Evolutionary conservation across 306 rosid genomes (phyloP), one percentile per base, ranked within the genome.

Genomic region (Rosa multiflora): DNA sequence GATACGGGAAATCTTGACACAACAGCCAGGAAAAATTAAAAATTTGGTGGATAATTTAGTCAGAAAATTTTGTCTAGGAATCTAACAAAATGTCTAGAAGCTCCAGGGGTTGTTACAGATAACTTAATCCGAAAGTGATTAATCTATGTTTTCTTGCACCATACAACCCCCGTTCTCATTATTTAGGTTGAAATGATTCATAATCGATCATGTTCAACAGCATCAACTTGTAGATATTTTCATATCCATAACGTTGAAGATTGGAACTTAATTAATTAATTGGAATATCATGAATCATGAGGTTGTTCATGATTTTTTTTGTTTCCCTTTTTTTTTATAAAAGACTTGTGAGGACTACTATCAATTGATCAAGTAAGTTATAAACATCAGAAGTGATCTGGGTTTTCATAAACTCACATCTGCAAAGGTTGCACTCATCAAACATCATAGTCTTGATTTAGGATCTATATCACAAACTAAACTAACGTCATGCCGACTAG

Each of bases 401-500:
- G 67, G 67, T 26, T 23, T 26, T 61, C 39, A 61, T 21, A 26
- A n/a, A 8, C 29, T 61, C 67, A 12, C 67, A 62, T 11, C 62
- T 56, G 62, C 62, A 58, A 8, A 58, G 64, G 32, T 21, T 8
- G 32, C 64, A 21, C 5, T 61, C 18, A 23, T 61, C 67, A 61
- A 61, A 29, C 67, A 26, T 26, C 40, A 11, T 2, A 58, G 32
- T 21, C 64, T 53, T 53, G 23, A 53, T 58, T 8, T 58, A 58
- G 32, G 64, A 29, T 29, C 32, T 29, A 29, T 29, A 29, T 29
- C 32, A 29, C 32, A 29, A 29, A 29, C 32, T 29, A 29, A 29
- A 29, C 32, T 35, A 55, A 13, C 32, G 44, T 3, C 15, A 83
- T 74, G 87, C 59, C 64, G 26, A 56, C 49, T 18, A 42, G 49